Evolutionary conservation across 352 stramenopile genomes (phyloP).

Genomic region (Phytopythium boreale): DNA sequence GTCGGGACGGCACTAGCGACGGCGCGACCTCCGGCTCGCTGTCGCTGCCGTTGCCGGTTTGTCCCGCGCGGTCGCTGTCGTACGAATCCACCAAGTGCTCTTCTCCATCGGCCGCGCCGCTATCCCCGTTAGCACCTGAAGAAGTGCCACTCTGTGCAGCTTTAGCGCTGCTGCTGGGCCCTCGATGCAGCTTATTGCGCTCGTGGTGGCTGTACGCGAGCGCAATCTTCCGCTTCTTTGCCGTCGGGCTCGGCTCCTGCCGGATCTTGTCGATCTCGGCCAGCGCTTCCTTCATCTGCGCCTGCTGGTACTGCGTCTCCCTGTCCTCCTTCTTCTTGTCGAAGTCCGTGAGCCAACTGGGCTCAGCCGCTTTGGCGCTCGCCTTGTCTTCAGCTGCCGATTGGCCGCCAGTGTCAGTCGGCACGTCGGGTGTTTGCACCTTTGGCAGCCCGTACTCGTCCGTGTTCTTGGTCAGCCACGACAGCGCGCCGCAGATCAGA

Average conservation of each 20-base stretch:
- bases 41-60: slow-evolving; percentile 28
- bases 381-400: neutral
- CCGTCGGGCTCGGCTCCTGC: slow-evolving; percentile 23
- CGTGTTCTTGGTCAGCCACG: slow-evolving; percentile 78
- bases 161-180: slow-evolving; percentile 4
- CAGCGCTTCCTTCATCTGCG: slow-evolving; percentile 41
- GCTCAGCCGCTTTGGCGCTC: slow-evolving; percentile 24
- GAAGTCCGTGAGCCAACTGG: slow-evolving; percentile 60
- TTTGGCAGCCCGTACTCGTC: slow-evolving; percentile 67
- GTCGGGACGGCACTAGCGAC: neutral
- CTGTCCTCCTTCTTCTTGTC: slow-evolving; percentile 43
- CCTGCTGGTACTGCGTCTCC: slow-evolving; percentile 42
- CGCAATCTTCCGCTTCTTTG: slow-evolving; percentile 68
- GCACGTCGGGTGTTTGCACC: neutral
- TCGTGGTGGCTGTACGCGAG: slow-evolving; percentile 67
- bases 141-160: neutral
- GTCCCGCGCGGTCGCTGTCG: slow-evolving; percentile 48
- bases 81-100: slow-evolving; percentile 76
- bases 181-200: slow-evolving; percentile 31
- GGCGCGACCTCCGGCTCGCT: slow-evolving; percentile 19
- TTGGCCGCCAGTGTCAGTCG: slow-evolving; percentile 4
- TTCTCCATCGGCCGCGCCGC: slow-evolving; percentile 25
- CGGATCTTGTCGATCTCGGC: slow-evolving; percentile 56
- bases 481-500: slow-evolving; percentile 86
- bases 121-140: neutral